Evolutionary conservation across 2,329 filamentous ascomycete genomes (phyloP).

Genomic region (Fusarium chlamydosporum): DNA sequence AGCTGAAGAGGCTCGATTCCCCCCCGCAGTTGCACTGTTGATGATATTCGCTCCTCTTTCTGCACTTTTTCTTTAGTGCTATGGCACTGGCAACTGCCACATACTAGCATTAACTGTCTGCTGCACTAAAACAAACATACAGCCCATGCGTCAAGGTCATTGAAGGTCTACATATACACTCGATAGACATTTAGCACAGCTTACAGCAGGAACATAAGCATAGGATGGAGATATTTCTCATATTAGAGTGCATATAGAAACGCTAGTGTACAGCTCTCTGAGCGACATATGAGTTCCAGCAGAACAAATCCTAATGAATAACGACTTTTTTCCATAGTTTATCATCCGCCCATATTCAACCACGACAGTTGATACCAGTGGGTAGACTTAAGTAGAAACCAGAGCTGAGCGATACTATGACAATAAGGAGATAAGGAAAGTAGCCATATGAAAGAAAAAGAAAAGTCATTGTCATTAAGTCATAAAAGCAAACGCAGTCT

Average conservation of each 20-base stretch:
- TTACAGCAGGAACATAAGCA: not conserved
- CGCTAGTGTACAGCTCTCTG: slow-evolving; percentile 31
- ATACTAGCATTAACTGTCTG: not conserved
- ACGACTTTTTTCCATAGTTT: slow-evolving; percentile 13
- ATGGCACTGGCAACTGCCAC: slow-evolving; percentile 16
- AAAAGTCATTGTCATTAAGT: slow-evolving; percentile 50
- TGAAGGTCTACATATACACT: not conserved
- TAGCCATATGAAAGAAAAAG: slow-evolving; percentile 21
- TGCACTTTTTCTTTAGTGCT: not conserved
- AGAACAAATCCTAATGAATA: slow-evolving; percentile 4
- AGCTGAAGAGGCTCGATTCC: not conserved
- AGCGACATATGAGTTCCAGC: slow-evolving; percentile 19
- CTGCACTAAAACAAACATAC: not conserved
- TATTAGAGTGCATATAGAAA: slow-evolving; percentile 12
- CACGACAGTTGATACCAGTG: slow-evolving; percentile 1
- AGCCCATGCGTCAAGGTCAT: not conserved
- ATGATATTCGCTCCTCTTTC: slow-evolving; percentile 1
- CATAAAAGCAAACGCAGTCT: slow-evolving; percentile 49
- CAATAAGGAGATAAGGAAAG: slow-evolving; percentile 17
- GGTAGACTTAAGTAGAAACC: slow-evolving; percentile 14
- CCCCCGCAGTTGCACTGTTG: not conserved
- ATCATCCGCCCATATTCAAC: not conserved
- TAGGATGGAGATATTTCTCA: slow-evolving; percentile 1
- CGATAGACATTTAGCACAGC: not conserved
- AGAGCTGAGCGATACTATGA: slow-evolving; percentile 17